Evolutionary conservation across 352 stramenopile species (phyloP).

Genomic region (Globisporangium mamillatum): DNA sequence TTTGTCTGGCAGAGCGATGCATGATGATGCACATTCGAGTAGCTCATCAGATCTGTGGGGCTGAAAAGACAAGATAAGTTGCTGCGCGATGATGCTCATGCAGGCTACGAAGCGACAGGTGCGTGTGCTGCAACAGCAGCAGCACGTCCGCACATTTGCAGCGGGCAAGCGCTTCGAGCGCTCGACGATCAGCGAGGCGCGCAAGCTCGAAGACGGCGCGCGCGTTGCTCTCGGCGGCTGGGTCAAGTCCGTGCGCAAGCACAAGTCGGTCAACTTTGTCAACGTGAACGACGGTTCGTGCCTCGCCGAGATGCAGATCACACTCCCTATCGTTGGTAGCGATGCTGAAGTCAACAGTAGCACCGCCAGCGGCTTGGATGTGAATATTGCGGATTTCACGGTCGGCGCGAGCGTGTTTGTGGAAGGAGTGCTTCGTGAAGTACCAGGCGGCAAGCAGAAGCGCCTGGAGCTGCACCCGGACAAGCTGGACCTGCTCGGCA

Average conservation of each 20-base stretch:
- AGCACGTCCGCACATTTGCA: conserved; percentile 3
- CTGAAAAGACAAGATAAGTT: not conserved
- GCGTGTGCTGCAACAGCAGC: not conserved
- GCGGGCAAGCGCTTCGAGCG: conserved; percentile 17
- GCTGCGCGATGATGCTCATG: not conserved
- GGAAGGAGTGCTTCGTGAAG: conserved; percentile 86
- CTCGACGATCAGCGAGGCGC: conserved; percentile 46
- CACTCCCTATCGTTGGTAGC: conserved; percentile 52
- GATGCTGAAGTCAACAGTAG: conserved; percentile 27
- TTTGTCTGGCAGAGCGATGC: conserved; percentile 11
- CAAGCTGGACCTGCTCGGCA: conserved; percentile 85
- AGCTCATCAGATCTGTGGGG: not conserved
- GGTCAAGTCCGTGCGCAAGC: conserved; percentile 95
- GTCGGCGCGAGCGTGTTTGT: conserved; percentile 93
- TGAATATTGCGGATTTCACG: conserved; percentile 86
- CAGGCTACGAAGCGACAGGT: not conserved
- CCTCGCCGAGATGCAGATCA: conserved; percentile 91
- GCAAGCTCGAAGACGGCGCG: conserved; percentile 31
- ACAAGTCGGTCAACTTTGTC: conserved; percentile 97
- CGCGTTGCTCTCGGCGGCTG: conserved; percentile 80
- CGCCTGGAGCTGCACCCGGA: conserved; percentile 90
- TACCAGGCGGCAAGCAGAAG: conserved; percentile 85
- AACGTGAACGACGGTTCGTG: conserved; percentile 96
- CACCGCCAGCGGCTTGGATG: conserved; percentile 27
- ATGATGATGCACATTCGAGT: conserved; percentile 2